Evolutionary conservation across 495 filamentous ascomycete genomes (phyloP).

Genomic region (Xylona heveae): DNA sequence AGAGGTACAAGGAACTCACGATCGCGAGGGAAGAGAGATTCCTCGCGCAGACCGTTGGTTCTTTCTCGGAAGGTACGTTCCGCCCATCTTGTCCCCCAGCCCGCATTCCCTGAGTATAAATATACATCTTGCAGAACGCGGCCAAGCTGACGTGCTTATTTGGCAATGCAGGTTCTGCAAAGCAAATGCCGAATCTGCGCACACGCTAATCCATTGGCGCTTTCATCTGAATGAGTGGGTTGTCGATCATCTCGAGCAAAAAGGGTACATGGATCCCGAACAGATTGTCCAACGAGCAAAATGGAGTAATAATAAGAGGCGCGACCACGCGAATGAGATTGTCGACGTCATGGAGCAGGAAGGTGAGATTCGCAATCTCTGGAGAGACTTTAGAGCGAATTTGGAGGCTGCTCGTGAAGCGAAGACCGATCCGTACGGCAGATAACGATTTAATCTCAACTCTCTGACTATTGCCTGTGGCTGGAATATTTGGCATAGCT

Average conservation of each 20-base stretch:
- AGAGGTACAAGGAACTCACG: constrained; percentile 9
- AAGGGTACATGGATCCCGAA: constrained; percentile 28
- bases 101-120: no score
- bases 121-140: no score
- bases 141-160: no score
- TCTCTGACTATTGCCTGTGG: no score
- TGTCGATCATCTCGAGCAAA: constrained; percentile 30
- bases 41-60: constrained; percentile 11
- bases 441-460: no score
- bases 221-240: constrained; percentile 51
- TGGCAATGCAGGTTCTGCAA: constrained; percentile 29
- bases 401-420: constrained; percentile 29
- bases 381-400: constrained; percentile 34
- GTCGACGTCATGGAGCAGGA: constrained; percentile 32
- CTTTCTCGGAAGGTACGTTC: constrained; percentile 13
- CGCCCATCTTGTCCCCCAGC: no score
- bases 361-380: constrained; percentile 33
- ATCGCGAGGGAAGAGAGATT: constrained; percentile 12
- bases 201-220: constrained; percentile 57
- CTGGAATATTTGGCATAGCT: no score
- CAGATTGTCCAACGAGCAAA: constrained; percentile 32
- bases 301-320: constrained; percentile 27
- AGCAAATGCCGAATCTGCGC: constrained; percentile 44
- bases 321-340: constrained; percentile 31
- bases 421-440: no score